Evolutionary conservation across 495 filamentous ascomycete species (phyloP), one percentile per base, ranked within the genome.

Genomic region (Podospora pseudocomata): DNA sequence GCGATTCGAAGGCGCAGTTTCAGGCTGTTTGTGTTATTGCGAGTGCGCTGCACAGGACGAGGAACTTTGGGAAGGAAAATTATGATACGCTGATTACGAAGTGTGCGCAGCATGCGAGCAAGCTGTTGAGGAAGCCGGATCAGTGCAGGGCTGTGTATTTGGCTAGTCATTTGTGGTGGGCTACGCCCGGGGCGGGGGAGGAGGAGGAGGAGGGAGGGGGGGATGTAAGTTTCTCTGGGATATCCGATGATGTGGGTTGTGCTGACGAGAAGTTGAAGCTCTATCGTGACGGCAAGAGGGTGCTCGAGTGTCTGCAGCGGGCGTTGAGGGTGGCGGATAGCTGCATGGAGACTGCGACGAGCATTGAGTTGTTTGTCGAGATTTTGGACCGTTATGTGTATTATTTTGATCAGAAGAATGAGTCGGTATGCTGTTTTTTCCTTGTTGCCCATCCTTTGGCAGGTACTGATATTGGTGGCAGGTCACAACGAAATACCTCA

Each of bases 31-130:
- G 94, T 71, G 87, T 97, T 49, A 95, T 99, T 69, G 91, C 95
- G 2, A 92, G 90, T 67, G 94, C 92, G 18, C 79, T 99, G 58
- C 93, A 97, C 73, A 88, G 89, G 44, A 92, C 92, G 2, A 84
- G 94, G 65, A 89, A 92, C 66, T 98, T 99, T 77, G 87, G 89
- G 23, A 93, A 92, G 75, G 95, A 99, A 82, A 98, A 98, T 72
- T 99, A 98, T 75, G 95, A 99, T 77, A 98, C 95, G 4, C 84
- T 99, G 27, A 99, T 99, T 72, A 99, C 95, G 18, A 99, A 99
- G 81, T 93, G 91, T 68, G 96, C 95, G 6, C 85, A 97, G 63
- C 96, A 99, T 76, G 96, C 94, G 19, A 97, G 94, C 80, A 98
- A 98, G 77, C 84, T 99, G 63, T 85, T 99, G 70, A 96, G 97